Evolutionary conservation across 2,329 filamentous ascomycete genomes (phyloP).

Genomic region (Daldinia eschscholtzii): DNA sequence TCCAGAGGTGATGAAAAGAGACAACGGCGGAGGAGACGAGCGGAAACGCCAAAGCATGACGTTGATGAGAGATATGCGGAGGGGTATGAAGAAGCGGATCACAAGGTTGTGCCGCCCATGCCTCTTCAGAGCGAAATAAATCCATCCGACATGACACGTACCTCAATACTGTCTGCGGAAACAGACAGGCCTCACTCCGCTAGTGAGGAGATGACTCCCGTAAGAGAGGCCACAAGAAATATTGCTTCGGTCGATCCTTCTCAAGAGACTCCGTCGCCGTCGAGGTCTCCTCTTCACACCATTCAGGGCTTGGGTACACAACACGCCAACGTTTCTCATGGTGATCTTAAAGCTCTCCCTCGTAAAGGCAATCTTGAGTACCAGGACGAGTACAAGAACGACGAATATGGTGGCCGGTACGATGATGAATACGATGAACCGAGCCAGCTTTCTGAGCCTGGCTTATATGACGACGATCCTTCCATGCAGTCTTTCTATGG

Average conservation of each 20-base stretch:
- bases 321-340: conserved; percentile 73
- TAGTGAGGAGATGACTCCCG: conserved; percentile 70
- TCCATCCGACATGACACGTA: conserved; percentile 87
- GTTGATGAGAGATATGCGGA: conserved; percentile 62
- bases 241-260: conserved; percentile 71
- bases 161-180: conserved; percentile 86
- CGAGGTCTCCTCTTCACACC: conserved; percentile 63
- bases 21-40: conserved; percentile 65
- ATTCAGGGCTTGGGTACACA: conserved; percentile 74
- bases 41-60: conserved; percentile 63
- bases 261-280: conserved; percentile 68
- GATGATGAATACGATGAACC: conserved; percentile 62
- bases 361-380: conserved; percentile 59
- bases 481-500: conserved; percentile 64
- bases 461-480: conserved; percentile 58
- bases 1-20: conserved; percentile 62
- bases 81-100: conserved; percentile 65
- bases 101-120: conserved; percentile 79
- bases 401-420: conserved; percentile 60
- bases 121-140: conserved; percentile 89
- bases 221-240: conserved; percentile 74
- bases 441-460: conserved; percentile 52
- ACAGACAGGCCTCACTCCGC: conserved; percentile 79
- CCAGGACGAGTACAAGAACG: conserved; percentile 63
- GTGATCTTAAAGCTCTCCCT: conserved; percentile 68